Evolutionary conservation across 2,329 filamentous ascomycete species (phyloP).

Genomic region (Trichoderma sp.): DNA sequence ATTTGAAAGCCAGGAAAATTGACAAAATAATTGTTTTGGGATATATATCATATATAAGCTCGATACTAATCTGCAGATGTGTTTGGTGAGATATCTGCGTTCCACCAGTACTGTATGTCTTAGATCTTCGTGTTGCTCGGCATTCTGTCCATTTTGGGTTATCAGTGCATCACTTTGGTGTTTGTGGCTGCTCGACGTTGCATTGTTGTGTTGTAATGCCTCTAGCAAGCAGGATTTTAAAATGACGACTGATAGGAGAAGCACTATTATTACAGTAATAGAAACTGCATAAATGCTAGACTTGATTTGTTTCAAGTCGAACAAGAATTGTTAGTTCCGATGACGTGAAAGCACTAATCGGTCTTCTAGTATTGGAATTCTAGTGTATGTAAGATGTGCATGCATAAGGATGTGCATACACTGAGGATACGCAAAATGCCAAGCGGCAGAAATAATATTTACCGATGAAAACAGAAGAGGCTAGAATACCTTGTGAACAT

Average conservation of each 20-base stretch:
- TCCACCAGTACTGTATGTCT: background rate
- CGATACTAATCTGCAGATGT: background rate
- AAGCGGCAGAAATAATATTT: too few species aligned
- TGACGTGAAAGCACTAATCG: background rate
- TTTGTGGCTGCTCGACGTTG: background rate
- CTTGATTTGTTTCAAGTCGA: background rate
- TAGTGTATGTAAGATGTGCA: background rate
- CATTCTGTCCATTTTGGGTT: background rate
- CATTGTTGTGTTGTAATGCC: background rate
- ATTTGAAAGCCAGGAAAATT: background rate
- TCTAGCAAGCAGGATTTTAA: background rate
- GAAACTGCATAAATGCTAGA: background rate
- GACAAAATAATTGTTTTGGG: background rate
- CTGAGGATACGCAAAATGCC: background rate
- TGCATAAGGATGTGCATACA: background rate
- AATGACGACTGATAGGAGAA: background rate
- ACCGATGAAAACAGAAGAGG: background rate
- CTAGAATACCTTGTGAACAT: background rate
- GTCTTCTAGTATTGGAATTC: background rate
- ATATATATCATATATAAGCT: background rate
- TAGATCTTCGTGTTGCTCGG: background rate
- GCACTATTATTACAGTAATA: too few species aligned
- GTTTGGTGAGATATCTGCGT: background rate
- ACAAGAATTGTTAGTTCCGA: background rate
- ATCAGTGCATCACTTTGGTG: background rate